Base-by-base conservation (phyloP, 169 alveolate species). In the Plasmodium knowlesi region DNA sequence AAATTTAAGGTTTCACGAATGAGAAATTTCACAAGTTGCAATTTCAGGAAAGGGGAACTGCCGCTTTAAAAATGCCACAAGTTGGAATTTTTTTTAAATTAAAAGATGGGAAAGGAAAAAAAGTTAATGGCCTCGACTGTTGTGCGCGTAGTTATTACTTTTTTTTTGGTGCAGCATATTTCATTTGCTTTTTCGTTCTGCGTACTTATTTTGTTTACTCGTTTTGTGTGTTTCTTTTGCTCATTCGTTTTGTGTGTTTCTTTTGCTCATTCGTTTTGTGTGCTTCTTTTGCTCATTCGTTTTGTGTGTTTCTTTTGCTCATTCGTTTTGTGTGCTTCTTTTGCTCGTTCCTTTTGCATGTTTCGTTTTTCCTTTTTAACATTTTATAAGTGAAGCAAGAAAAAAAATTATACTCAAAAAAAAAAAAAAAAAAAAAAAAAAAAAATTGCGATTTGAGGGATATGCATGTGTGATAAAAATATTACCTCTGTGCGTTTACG, bases 71-170 rank as follows among this genome's bases (percentile, higher is more conserved):
- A 82, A 12, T 53, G 54, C 30, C 90, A 82, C 34, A 82, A 82
- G 37, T 82, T 82, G 71, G 14, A 37, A 82, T 54, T 82, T 57
- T 82, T 82, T 54, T 5, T 12, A 82, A 82, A 32, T 82, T 3
- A 9, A 82, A 28, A 41, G 34, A 32, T 32, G 43, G 41, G n/a
- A 25, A 79, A 43, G 54, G 54, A 79, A 79, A 79, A 79, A 79
- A 79, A 30, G 16, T 81, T 28, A 12, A 16, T 67, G 37, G 39
- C 76, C 30, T 67, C n/a, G 76, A 28, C 41, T 61, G 37, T n/a
- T 28, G 76, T 0, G 37, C 30, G 30, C 37, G 41, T 67, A 80
- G 39, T 22, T 46, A 34, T 32, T 74, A 32, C 67, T 41, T 80
- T 37, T 80, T 37, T 37, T 46, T 16, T 34, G 54, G 53, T 67